Evolutionary conservation across 1,139 yeast genomes (phyloP).

Genomic region (Yamadazyma aaseri): DNA sequence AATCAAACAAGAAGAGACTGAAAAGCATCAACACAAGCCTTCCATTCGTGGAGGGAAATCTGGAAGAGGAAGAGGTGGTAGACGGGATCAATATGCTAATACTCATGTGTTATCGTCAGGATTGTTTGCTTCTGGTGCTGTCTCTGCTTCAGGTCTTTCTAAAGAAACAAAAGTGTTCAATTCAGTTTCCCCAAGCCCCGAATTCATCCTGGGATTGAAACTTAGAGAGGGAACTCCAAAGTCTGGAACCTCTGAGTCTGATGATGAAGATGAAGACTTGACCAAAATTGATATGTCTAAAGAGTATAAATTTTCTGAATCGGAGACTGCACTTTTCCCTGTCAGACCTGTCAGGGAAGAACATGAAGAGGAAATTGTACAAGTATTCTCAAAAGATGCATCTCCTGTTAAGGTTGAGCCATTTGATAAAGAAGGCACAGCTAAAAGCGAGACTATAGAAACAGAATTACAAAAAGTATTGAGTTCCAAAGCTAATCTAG

Average conservation of each 20-base stretch:
- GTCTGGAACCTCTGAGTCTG: conserved; percentile 23
- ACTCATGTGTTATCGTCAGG: conserved; percentile 72
- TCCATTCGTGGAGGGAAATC: conserved; percentile 26
- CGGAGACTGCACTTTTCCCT: conserved; percentile 45
- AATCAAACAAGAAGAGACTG: conserved; percentile 37
- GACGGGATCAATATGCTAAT: conserved; percentile 48
- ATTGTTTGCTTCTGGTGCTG: conserved; percentile 68
- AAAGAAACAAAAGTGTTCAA: conserved; percentile 6
- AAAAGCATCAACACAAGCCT: conserved; percentile 22
- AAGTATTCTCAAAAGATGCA: conserved; percentile 10
- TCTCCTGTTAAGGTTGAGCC: conserved; percentile 17
- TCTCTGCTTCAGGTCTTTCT: conserved; percentile 31
- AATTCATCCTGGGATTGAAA: conserved; percentile 39
- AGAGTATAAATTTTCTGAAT: conserved; percentile 51
- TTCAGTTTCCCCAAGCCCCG: conserved; percentile 32
- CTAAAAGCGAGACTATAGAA: conserved; percentile 33
- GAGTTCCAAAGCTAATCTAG: conserved; percentile 29
- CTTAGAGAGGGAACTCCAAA: conserved; percentile 23
- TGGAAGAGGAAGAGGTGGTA: conserved; percentile 39
- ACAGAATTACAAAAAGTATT: conserved; percentile 30
- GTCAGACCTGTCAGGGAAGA: conserved; percentile 37
- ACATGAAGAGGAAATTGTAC: conserved; percentile 8
- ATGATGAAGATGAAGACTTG: conserved; percentile 36
- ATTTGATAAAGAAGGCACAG: conserved; percentile 27
- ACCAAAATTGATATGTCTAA: conserved; percentile 62